Base-by-base conservation (phyloP, 352 stramenopile species). In the Globisporangium yorkense region DNA sequence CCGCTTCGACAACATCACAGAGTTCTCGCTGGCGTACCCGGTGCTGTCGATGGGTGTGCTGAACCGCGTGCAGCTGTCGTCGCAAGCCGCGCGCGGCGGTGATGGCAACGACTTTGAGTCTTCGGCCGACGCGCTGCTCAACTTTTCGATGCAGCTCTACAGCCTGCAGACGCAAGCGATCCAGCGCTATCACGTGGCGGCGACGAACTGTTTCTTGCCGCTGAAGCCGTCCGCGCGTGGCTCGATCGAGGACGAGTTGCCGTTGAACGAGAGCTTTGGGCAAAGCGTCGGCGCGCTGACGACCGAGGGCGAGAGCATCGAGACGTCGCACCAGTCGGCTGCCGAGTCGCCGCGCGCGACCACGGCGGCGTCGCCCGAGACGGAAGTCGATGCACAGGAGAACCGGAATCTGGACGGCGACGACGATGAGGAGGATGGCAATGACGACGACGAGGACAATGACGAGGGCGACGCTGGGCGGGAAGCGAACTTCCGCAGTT, bases 81-180 rank as follows among this genome's bases (percentile, higher is more conserved):
- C 62, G 46, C 75, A 84, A 31, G 33, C 77, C 49, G 45, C 68
- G 48, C 61, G 71, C 56, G 68, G 70, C 56, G 54, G 62, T 31
- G 65, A 70, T 54, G 66, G 79, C 60, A 52, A 71, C 35, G 56
- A 67, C 51, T 7, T 54, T 4, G 41, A 65, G 29, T 43, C 10
- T 16, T 43, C 37, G 37, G 13, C 37, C 37, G 64, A 61, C 20
- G 51, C 43, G 24, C 33, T 58, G 9, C 54, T 77, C 10, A 73
- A 80, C 37, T 82, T 88, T 24, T 77, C 72, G 10, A 94, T 94
- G 81, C 81, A 92, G 62, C 66, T 92, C 7, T 94, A 88, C 48
- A 88, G 78, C 48, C 59, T 92, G 8, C 84, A 94, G 62, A 92
- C 84, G 1, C 78, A 92, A 20, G 84, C 84, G 20, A 94, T 94